Base-by-base conservation (phyloP, 2,329 filamentous ascomycete genomes). In the Endoconidiophora laricicola region DNA sequence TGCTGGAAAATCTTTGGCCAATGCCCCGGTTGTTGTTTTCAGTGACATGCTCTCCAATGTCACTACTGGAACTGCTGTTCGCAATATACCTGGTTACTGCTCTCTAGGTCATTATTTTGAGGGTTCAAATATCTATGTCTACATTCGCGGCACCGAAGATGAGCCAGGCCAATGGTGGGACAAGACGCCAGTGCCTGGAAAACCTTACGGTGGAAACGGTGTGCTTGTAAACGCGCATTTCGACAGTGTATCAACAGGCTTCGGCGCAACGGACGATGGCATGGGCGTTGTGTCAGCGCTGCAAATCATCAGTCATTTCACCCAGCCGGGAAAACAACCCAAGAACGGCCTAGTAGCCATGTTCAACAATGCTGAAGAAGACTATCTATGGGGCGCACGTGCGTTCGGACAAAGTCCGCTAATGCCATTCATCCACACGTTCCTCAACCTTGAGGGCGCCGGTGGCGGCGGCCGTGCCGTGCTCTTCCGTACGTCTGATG, bases 331-430 rank as follows among this genome's bases (percentile, higher is more conserved):
- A 24, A 78, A 84, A 55, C 78, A 78, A 59, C 88, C 88, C 2
- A 81, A 78, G 59, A 78, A 81, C 57, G 90, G 88, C 2, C 73
- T 98, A 41, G 76, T 96, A 12, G 73, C 86, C 7, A 72, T 96
- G 24, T 74, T 96, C 60, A 98, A 98, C 70, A 95, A 96, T 60
- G 90, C 84, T 36, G 91, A 98, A 61, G 91, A 98, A 62, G 90
- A 96, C 59, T 91, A 80, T 36, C 69, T 96, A 9, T 85, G 93
- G 56, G 91, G 91, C 1, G 87, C 90, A 5, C 76, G 78, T 54
- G 87, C 83, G 4, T 95, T 93, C 60, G 80, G 83, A 24, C 79
- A 86, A 56, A 86, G 88, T 61, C 84, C 87, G 0, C 71, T 94
- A 55, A 78, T 86, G 9, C 78, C 77, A 48, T 83, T 93, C 51